These are phyloP conservation scores for Aulographum hederae DNA, from an alignment of 2,329 filamentous ascomycete species.

Conservation along the genomic window DNA sequence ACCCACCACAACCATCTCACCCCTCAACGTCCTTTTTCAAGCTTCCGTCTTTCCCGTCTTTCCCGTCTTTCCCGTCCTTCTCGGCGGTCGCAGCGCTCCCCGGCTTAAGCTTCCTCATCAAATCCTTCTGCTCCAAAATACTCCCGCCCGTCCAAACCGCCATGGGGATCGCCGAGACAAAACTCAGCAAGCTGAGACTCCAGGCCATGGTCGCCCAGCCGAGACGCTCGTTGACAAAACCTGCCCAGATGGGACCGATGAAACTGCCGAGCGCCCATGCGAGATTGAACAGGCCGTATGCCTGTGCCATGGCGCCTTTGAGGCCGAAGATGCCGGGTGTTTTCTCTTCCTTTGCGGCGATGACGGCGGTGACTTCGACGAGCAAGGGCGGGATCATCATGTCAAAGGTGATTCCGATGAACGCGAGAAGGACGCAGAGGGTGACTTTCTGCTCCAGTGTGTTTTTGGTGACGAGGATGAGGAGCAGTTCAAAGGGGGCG, in stretches of 20 bases:
- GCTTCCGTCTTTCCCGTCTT: too few relatives aligned
- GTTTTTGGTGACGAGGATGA: slow-evolving; percentile 46
- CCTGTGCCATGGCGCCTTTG: slow-evolving; percentile 41
- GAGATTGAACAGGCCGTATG: slow-evolving; percentile 37
- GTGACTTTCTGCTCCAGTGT: slow-evolving; percentile 44
- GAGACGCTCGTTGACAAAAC: slow-evolving; percentile 27
- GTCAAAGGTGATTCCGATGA: slow-evolving; percentile 40
- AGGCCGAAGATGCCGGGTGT: slow-evolving; percentile 29
- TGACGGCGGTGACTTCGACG: slow-evolving; percentile 48
- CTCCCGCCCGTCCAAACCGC: slow-evolving; percentile 36
- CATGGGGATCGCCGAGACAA: slow-evolving; percentile 31
- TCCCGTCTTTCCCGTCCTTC: too few relatives aligned
- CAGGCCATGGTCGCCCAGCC: slow-evolving; percentile 39
- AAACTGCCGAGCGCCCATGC: slow-evolving; percentile 35
- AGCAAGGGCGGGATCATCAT: slow-evolving; percentile 47
- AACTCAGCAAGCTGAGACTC: slow-evolving; percentile 31
- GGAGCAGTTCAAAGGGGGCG: slow-evolving; percentile 41
- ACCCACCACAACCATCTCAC: too few relatives aligned
- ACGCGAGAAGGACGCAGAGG: slow-evolving; percentile 42
- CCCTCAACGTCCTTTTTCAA: too few relatives aligned
- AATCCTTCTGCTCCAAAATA: slow-evolving; percentile 13
- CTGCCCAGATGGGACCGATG: slow-evolving; percentile 34
- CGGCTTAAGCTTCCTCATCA: too few relatives aligned
- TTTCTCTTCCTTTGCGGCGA: slow-evolving; percentile 33
- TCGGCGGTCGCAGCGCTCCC: too few relatives aligned